Evolutionary conservation across 345 rosid species (phyloP).

Genomic region (Citrus sinensis): DNA sequence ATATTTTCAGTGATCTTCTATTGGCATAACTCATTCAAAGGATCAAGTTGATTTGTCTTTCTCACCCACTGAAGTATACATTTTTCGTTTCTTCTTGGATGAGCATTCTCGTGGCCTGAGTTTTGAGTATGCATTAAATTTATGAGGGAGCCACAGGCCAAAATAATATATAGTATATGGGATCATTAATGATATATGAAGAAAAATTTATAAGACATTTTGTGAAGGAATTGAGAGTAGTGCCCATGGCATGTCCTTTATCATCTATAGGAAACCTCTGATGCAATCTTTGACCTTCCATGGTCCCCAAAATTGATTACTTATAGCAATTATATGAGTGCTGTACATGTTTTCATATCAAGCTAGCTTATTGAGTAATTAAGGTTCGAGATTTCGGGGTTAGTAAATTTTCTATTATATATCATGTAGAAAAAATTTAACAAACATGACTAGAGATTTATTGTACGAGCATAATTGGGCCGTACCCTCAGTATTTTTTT

Average conservation of each 20-base stretch:
- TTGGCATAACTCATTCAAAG: constrained; percentile 2
- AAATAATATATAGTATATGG: neutral
- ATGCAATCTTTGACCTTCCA: neutral
- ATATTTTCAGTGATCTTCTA: constrained; percentile 2
- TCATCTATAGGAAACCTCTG: neutral
- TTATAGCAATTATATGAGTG: neutral
- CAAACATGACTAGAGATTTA: too few species aligned
- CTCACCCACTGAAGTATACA: neutral
- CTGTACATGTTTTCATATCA: neutral
- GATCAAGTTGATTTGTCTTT: neutral
- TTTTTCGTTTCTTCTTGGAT: neutral
- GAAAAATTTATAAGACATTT: neutral
- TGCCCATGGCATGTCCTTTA: neutral
- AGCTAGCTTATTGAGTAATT: too few species aligned
- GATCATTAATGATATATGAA: neutral
- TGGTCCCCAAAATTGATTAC: neutral
- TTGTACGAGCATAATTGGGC: too few species aligned
- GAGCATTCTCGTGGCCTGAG: neutral
- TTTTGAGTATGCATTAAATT: neutral
- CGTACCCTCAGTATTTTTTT: too few species aligned
- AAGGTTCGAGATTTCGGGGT: too few species aligned
- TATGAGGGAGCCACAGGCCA: neutral
- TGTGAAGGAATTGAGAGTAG: neutral
- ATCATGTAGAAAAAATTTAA: too few species aligned
- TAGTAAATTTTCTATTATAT: too few species aligned